Evolutionary conservation across 2,329 filamentous ascomycete genomes (phyloP), one percentile per base, ranked within the genome.

Genomic region (Exophiala bonariae): DNA sequence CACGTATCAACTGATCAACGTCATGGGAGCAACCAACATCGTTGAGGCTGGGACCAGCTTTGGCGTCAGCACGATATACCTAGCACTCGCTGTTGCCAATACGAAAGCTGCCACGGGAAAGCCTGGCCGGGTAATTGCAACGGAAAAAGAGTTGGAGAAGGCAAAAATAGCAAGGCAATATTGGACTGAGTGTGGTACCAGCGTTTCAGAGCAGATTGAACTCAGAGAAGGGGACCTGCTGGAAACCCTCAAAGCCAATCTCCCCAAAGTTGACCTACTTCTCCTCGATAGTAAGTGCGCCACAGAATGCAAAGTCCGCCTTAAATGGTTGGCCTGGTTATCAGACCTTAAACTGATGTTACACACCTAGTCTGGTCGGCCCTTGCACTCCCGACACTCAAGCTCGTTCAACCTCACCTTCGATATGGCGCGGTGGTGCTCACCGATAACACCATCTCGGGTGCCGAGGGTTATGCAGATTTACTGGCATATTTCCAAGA

Each of bases 31-130:
- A 3, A 61, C 50, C 17, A 61, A 63, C 40, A 53, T 72, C 17
- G 60, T 72, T 34, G 69, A 73, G 50, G 66, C 64, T 5, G 70
- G 69, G 3, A 73, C 69, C 9, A 68, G 63, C 47, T 73, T 67
- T 48, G 69, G 68, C 13, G 65, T 73, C 14, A 69, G 64, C 46
- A 72, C 70, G 1, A 72, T 73, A 20, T 72, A 71, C 36, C 61
- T 73, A 2, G 69, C 67, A 4, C 59, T 72, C 11, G 70, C 68
- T 7, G 60, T 69, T 3, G 59, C 37, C 10, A 19, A 45, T 42
- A 57, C 52, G 28, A 20, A 47, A 28, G 40, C 58, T 1, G 47
- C 61, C 33, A 64, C 57, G 8, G 59, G 49, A 20, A 32, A 36
- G 4, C 26, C 49, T 4, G 67, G 64, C 0, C 57, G 32, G 23